Evolutionary conservation across 179 eudicot species (phyloP).

Genomic region (Amaranthus tricolor): DNA sequence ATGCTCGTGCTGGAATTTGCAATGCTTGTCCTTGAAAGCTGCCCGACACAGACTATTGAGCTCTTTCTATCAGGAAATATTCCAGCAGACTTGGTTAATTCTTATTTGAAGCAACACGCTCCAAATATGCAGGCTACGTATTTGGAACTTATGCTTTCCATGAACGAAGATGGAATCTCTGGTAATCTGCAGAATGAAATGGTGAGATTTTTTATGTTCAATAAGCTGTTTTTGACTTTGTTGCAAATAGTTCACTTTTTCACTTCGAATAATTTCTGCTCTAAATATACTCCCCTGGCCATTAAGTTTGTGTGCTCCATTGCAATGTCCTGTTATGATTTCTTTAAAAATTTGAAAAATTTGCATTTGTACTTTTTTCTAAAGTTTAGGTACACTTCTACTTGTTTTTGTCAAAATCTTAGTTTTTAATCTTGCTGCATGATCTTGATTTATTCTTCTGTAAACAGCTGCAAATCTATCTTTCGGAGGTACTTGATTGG

Average conservation of each 20-base stretch:
- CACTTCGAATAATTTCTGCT: background rate
- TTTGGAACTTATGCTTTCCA: conserved; percentile 85
- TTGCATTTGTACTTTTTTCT: too few species aligned
- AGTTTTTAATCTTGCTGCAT: background rate
- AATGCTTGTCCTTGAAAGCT: conserved; percentile 86
- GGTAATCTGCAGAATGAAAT: conserved; percentile 95
- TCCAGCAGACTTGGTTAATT: conserved; percentile 91
- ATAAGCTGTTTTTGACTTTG: conserved; percentile 12
- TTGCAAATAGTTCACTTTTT: background rate
- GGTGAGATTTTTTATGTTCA: conserved; percentile 42
- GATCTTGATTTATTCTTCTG: conserved; percentile 11
- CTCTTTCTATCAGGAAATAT: conserved; percentile 94
- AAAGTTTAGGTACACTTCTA: background rate
- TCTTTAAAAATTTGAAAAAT: too few species aligned
- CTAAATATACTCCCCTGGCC: too few species aligned
- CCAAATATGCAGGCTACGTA: conserved; percentile 95
- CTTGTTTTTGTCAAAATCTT: background rate
- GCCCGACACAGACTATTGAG: conserved; percentile 86
- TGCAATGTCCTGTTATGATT: too few species aligned
- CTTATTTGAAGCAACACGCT: conserved; percentile 93
- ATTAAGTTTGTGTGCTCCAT: too few species aligned
- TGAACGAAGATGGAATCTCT: conserved; percentile 87
- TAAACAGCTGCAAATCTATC: conserved; percentile 82
- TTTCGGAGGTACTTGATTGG: conserved; percentile 98
- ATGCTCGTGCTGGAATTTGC: conserved; percentile 96